Evolutionary conservation across 148 eudicot species (phyloP), one percentile per base, ranked within the genome.

Genomic region (Rhododendron mucronatum): DNA sequence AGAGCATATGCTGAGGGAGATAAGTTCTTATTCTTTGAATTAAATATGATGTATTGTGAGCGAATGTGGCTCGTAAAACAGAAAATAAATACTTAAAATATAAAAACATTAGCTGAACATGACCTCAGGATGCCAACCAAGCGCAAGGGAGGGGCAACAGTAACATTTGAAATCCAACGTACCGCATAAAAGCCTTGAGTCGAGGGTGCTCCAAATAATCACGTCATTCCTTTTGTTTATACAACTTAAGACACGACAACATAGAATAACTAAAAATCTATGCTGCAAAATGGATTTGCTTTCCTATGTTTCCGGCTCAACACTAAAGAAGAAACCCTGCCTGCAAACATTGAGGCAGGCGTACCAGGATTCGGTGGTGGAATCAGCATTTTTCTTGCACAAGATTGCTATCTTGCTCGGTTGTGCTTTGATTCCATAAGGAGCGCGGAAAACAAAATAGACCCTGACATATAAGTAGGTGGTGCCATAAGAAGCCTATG

Each of bases 401-500:
- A 20, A 26, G 71, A 55, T 53, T 53, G 83, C 0, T 7, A 21
- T 33, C 26, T 30, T 53, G 61, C n/a, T 30, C 18, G 44, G 23
- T 81, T 21, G 2, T n/a, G 37, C 39, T 81, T 81, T 81, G 69
- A 53, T 57, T 37, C 4, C 69, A 55, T 20, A 8, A 33, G 44
- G 41, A 53, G 44, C 83, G 21, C 39, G 0, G 21, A 57, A 81
- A 37, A 55, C 47, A 5, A 21, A 81, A 33, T 8, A 21, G 16
- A 57, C 23, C 37, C 67, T 1, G 28, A 41, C 41, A 57, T 16
- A 18, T 3, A 81, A 33, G 13, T 81, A 33, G 83, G n/a, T 16
- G 51, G 16, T 35, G 69, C 47, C 45, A 81, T 33, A 39, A 21
- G 23, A 39, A 16, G 57, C 48, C 84, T 87, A 91, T 81, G 89